Base-by-base conservation (phyloP, 192 early-diverging fungal species). In the Chytriomyces sp. region DNA sequence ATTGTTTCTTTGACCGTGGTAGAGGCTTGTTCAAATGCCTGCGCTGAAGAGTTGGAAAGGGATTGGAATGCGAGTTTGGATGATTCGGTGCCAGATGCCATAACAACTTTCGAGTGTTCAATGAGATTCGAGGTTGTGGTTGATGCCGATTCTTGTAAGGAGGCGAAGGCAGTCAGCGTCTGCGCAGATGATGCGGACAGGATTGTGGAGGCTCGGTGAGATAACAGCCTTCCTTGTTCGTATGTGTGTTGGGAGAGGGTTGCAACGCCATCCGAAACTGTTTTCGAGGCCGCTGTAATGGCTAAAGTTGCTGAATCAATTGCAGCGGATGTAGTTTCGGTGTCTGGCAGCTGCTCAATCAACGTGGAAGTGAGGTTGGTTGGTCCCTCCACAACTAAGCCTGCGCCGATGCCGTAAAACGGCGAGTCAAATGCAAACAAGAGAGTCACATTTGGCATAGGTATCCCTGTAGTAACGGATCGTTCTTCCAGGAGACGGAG, bases 371-470 rank as follows among this genome's bases (percentile, higher is more conserved):
- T 74, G 4, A 85, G 72, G 57, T 78, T 82, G 14, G 76, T 57
- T 22, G 79, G 75, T 25, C 75, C 80, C 7, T 79, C 81, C n/a
- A 74, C 37, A 3, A 81, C 77, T 53, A 74, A 77, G 31, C 78
- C 78, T 7, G 84, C 37, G 52, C 80, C 65, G 52, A 86, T 72
- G 14, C 84, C 82, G 61, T 70, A 86, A 56, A 86, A 86, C 12
- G 84, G 84, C 14, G 80, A 72, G 64, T 86, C 84, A 59, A 78
- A 81, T 7, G 78, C 31, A 53, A 83, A 38, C 39, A 86, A 49
- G 2, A 73, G 76, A 40, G 80, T 67, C 31, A 85, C 34, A n/a
- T 49, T 49, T 3, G 44, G 44, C 17, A n/a, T n/a, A n/a, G n/a
- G n/a, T n/a, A n/a, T n/a, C n/a, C n/a, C n/a, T n/a, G n/a, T n/a